Base-by-base conservation (phyloP, 2,329 filamentous ascomycete species). In the Diaporthe amygdali region DNA sequence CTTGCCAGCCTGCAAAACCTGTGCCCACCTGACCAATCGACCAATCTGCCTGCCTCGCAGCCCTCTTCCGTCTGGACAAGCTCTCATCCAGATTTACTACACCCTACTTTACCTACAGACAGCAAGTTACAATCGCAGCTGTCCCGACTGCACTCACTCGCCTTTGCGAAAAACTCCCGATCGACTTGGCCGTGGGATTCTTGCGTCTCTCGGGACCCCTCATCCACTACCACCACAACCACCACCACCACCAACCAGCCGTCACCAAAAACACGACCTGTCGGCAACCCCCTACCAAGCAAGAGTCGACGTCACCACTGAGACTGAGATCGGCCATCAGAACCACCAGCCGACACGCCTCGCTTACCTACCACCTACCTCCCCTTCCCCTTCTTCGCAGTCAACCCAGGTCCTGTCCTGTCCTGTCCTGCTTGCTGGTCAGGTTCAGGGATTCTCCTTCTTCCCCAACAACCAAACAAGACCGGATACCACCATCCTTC, bases 261-360 rank as follows among this genome's bases (percentile, higher is more conserved):
- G 8, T 39, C n/a, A 10, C 5, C 30, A 46, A 30, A 32, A 6
- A 39, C 49, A 14, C 37, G 27, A 41, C 20, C 63, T 66, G 37
- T n/a, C n/a, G n/a, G n/a, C n/a, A n/a, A n/a, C n/a, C n/a, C n/a
- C n/a, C n/a, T n/a, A n/a, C n/a, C n/a, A n/a, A n/a, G n/a, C 63
- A 25, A 51, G 30, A 20, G 49, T 66, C 63, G 41, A 66, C 63
- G 64, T 67, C 51, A 55, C 64, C 64, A 68, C 64, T 68, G 30
- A 68, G 37, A 68, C 64, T 44, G 15, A 41, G 55, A 61, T 61
- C 55, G 55, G 55, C 64, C 51, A 46, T 68, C 64, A 68, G 41
- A 46, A 47, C 9, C 37, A 56, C 39, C 22, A 47, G 8, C 39
- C 66, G 37, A 56, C 32, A 56, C n/a, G n/a, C n/a, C n/a, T n/a